A percentile compares a stretch with the other conserved stretches of the same genome.
These are phyloP conservation scores for Dryas octopetala DNA, from an alignment of 306 rosid species.

Conservation along the genomic window DNA sequence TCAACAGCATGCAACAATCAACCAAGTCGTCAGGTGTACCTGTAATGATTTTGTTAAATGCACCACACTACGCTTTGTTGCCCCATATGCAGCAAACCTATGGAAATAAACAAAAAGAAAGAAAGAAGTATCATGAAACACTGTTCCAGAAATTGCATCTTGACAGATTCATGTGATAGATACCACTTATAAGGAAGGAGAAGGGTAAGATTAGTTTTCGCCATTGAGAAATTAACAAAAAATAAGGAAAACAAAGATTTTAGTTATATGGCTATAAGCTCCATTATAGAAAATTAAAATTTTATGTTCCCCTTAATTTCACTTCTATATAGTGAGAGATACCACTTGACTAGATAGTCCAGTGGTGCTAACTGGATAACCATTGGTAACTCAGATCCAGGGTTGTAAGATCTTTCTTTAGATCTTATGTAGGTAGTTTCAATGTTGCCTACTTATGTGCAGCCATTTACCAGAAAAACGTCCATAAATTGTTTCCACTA, in stretches of 20 bases:
- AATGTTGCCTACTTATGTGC: not conserved
- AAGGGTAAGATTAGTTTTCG: not conserved
- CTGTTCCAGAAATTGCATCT: slow-evolving; percentile 1
- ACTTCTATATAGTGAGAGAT: not conserved
- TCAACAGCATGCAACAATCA: not conserved
- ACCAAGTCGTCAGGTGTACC: slow-evolving; percentile 40
- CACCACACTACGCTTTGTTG: slow-evolving; percentile 96
- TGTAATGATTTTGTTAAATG: slow-evolving; percentile 94
- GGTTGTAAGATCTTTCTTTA: not conserved
- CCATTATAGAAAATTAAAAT: not conserved
- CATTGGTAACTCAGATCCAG: not conserved
- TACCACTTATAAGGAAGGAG: too few species aligned
- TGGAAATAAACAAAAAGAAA: slow-evolving; percentile 14
- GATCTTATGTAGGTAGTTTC: not conserved
- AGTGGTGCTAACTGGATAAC: not conserved
- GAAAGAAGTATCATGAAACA: slow-evolving; percentile 4
- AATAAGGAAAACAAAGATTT: not conserved
- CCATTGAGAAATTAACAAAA: not conserved
- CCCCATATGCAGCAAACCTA: slow-evolving; percentile 99
- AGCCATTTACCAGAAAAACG: not conserved
- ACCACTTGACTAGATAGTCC: not conserved
- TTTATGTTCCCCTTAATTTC: not conserved
- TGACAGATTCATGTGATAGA: not conserved
- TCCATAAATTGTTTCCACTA: not conserved
- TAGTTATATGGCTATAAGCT: not conserved